These are phyloP conservation scores for Aspergillus aculeatinus DNA, from an alignment of 2,329 filamentous ascomycete species.

Conservation along the genomic window DNA sequence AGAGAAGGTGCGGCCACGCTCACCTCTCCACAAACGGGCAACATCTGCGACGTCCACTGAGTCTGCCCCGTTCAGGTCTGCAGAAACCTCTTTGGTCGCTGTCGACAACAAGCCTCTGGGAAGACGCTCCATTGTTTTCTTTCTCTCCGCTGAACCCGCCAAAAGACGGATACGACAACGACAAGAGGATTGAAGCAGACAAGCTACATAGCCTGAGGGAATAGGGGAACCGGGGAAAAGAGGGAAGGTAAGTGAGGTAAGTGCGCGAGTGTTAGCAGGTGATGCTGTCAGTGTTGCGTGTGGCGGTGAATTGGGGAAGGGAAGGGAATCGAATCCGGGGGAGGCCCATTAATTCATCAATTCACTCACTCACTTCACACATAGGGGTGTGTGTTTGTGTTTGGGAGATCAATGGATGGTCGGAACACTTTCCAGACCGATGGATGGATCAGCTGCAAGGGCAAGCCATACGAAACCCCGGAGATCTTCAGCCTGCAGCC, in stretches of 20 bases:
- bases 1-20: slow-evolving; percentile 13
- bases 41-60: slow-evolving; percentile 44
- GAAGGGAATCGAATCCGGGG: neutral
- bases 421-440: neutral
- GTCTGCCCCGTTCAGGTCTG: slow-evolving; percentile 40
- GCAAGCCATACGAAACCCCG: slow-evolving; percentile 7
- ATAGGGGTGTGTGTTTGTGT: no score
- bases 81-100: slow-evolving; percentile 33
- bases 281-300: slow-evolving; percentile 13
- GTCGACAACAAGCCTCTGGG: slow-evolving; percentile 46
- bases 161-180: neutral
- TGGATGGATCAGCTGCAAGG: slow-evolving; percentile 15
- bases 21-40: slow-evolving; percentile 52
- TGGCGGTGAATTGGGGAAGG: slow-evolving; percentile 19
- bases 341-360: no score
- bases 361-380: no score
- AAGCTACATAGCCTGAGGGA: slow-evolving; percentile 15
- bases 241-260: neutral
- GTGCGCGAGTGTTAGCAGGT: neutral
- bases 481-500: slow-evolving; percentile 10
- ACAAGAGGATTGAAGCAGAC: neutral
- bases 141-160: neutral
- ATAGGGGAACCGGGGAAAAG: neutral
- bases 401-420: neutral
- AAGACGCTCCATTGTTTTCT: slow-evolving; percentile 37